Evolutionary conservation across 1,284 basidiomycete genomes (phyloP).

Genomic region (Agroathelia rolfsii): DNA sequence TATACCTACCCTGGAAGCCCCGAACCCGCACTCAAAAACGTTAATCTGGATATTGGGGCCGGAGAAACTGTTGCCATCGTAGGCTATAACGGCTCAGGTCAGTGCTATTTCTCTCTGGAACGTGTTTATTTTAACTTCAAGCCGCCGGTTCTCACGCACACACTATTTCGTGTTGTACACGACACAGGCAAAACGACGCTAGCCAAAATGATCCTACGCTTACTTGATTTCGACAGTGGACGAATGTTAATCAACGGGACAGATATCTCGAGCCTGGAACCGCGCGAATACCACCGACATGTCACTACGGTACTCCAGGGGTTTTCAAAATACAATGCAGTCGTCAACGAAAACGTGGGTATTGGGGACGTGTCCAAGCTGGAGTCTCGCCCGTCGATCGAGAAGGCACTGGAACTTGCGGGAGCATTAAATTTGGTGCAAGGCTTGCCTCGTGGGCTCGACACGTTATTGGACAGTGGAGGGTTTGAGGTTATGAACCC

Average conservation of each 20-base stretch:
- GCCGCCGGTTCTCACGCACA: neutral
- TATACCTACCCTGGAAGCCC: slow-evolving; percentile 69
- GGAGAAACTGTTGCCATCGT: slow-evolving; percentile 79
- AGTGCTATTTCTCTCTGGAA: slow-evolving; percentile 16
- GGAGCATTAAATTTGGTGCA: slow-evolving; percentile 55
- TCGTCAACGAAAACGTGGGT: slow-evolving; percentile 70
- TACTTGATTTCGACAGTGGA: slow-evolving; percentile 63
- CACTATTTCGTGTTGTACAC: slow-evolving; percentile 10
- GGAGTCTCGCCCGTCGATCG: slow-evolving; percentile 39
- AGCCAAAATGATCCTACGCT: slow-evolving; percentile 66
- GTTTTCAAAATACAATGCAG: slow-evolving; percentile 67
- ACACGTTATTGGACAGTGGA: slow-evolving; percentile 54
- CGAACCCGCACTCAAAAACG: slow-evolving; percentile 53
- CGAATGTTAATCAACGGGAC: slow-evolving; percentile 56
- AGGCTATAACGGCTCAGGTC: slow-evolving; percentile 72
- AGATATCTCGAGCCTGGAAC: slow-evolving; percentile 52
- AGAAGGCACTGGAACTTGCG: slow-evolving; percentile 52
- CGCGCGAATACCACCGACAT: slow-evolving; percentile 61
- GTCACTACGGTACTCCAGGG: slow-evolving; percentile 74
- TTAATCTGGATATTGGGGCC: slow-evolving; percentile 58
- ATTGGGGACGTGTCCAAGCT: slow-evolving; percentile 59
- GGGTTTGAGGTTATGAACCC: slow-evolving; percentile 44
- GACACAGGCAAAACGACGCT: slow-evolving; percentile 70
- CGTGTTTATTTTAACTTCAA: slow-evolving; percentile 9
- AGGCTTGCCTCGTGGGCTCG: slow-evolving; percentile 53